phyloP scores from a whole-genome alignment of 495 filamentous ascomycete genomes.

The Neurospora sp. region DNA sequence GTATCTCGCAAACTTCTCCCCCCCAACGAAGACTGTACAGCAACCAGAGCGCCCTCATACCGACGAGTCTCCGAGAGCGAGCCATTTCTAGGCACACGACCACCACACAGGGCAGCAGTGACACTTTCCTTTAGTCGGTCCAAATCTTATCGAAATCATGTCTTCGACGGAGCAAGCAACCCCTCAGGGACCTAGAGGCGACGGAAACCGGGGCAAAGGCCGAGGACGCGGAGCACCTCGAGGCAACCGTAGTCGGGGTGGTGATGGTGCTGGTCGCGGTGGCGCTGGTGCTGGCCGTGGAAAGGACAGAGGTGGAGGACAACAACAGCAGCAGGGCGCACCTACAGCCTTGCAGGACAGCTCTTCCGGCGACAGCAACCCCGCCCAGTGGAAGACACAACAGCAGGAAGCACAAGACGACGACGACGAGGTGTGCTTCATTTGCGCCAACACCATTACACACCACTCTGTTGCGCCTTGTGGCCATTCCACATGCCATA shows the following conservation, averaged over 20 bases:
- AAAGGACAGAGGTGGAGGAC: constrained; percentile 7
- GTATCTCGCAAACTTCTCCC: neutral
- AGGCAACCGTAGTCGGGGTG: constrained; percentile 5
- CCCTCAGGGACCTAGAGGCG: constrained; percentile 18
- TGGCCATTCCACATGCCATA: constrained; percentile 92
- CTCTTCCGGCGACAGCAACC: neutral
- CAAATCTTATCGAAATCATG: constrained; percentile 3
- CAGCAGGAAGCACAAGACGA: constrained; percentile 24
- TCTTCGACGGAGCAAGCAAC: constrained; percentile 12
- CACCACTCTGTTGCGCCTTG: constrained; percentile 84
- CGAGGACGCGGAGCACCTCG: constrained; percentile 22
- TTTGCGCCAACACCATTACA: constrained; percentile 79
- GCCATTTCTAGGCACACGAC: neutral
- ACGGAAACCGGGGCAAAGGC: constrained; percentile 27
- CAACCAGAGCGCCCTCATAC: neutral
- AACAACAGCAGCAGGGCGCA: neutral
- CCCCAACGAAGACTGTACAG: neutral
- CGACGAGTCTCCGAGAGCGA: neutral
- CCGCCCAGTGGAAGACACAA: constrained; percentile 1
- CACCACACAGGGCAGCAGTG: neutral
- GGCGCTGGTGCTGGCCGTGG: constrained; percentile 8
- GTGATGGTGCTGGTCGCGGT: constrained; percentile 6
- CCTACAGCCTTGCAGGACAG: neutral
- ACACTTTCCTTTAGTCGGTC: neutral
- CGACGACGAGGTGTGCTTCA: constrained; percentile 85